Percentiles rank a stretch among this genome's conserved stretches.
phyloP scores from a whole-genome alignment of 441 rosid species.

The Hypseocharis bilobata region DNA sequence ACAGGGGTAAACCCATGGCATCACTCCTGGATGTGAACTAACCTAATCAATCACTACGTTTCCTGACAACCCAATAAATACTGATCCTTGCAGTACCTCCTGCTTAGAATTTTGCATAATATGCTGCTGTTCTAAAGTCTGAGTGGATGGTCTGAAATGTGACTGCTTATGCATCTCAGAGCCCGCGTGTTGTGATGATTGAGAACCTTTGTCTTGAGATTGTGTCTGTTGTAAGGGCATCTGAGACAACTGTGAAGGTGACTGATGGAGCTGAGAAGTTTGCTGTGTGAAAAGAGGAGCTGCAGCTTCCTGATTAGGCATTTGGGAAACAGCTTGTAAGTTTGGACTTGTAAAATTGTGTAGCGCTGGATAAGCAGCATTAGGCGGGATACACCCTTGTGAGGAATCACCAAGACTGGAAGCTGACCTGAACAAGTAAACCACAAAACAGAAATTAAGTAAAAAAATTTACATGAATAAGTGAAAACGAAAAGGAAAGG shows the following conservation, averaged over 20 bases:
- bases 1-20: not conserved
- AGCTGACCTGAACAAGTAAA: slow-evolving; percentile 30
- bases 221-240: slow-evolving; percentile 28
- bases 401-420: slow-evolving; percentile 32
- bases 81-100: slow-evolving; percentile 32
- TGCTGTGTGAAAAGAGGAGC: slow-evolving; percentile 34
- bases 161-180: slow-evolving; percentile 34
- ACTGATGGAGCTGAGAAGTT: slow-evolving; percentile 31
- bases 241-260: slow-evolving; percentile 36
- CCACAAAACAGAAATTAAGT: slow-evolving; percentile 9
- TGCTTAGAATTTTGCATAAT: slow-evolving; percentile 26
- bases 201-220: slow-evolving; percentile 35
- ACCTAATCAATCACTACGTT: slow-evolving; percentile 3
- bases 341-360: slow-evolving; percentile 35
- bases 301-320: slow-evolving; percentile 34
- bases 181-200: slow-evolving; percentile 32
- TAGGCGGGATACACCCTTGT: slow-evolving; percentile 36
- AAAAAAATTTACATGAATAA: slow-evolving; percentile 11
- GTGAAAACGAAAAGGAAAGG: not conserved
- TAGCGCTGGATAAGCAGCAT: slow-evolving; percentile 41
- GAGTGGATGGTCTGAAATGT: slow-evolving; percentile 25
- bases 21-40: not conserved
- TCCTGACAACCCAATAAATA: not conserved
- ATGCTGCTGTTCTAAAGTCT: slow-evolving; percentile 36
- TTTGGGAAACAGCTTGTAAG: slow-evolving; percentile 35